These are phyloP conservation scores for Alectoria sarmentosa DNA, from an alignment of 495 filamentous ascomycete genomes.

Conservation along the genomic window DNA sequence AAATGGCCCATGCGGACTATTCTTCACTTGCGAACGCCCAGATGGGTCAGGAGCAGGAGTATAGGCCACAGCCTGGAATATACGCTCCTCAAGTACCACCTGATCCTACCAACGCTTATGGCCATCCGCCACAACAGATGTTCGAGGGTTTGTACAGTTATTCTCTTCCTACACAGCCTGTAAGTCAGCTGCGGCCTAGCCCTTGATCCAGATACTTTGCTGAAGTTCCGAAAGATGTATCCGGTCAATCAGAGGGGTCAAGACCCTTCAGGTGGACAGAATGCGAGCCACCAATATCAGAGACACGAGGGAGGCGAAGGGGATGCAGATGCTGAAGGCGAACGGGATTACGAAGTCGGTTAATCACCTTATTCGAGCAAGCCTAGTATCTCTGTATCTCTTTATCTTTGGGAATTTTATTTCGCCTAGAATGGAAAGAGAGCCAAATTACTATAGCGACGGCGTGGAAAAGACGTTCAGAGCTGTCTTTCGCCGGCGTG, in stretches of 20 bases:
- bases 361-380: not conserved
- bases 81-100: constrained; percentile 70
- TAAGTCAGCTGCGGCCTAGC: constrained; percentile 35
- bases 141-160: constrained; percentile 87
- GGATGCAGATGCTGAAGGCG: constrained; percentile 53
- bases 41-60: constrained; percentile 66
- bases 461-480: not conserved
- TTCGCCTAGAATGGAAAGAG: not conserved
- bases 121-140: constrained; percentile 69
- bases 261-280: constrained; percentile 34
- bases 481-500: not conserved
- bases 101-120: constrained; percentile 61
- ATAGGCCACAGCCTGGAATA: constrained; percentile 67
- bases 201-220: not conserved
- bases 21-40: constrained; percentile 48
- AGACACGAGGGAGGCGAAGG: constrained; percentile 44
- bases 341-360: constrained; percentile 49
- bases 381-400: not conserved
- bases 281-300: constrained; percentile 36
- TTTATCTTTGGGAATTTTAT: not conserved
- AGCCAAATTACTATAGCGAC: not conserved
- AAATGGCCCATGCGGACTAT: constrained; percentile 67
- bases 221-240: constrained; percentile 43
- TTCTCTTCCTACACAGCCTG: constrained; percentile 79
- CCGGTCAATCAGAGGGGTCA: constrained; percentile 48